A percentile compares a stretch with the other conserved stretches of the same genome.
Conservation (phyloP, 805 yeast genomes). For the Hanseniaspora guilliermondii region DNA sequence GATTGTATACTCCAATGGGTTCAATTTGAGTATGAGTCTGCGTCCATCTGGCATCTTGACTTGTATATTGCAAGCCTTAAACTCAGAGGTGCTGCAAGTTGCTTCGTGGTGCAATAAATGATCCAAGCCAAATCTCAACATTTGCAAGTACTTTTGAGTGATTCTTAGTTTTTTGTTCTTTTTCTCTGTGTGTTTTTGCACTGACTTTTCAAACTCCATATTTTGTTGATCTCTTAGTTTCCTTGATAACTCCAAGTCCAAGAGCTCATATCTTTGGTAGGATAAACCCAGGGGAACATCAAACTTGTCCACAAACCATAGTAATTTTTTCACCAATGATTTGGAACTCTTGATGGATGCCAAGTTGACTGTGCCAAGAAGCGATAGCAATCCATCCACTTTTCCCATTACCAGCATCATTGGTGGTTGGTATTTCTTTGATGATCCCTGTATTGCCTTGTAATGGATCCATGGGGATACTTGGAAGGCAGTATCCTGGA, state of each 20-base stretch:
- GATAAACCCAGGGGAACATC: slow-evolving; percentile 10
- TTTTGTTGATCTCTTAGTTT: slow-evolving; percentile 53
- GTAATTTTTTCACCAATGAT: slow-evolving; percentile 1
- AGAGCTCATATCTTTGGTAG: slow-evolving; percentile 17
- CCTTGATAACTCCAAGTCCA: slow-evolving; percentile 47
- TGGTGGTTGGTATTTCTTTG: not conserved
- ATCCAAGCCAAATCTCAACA: slow-evolving; percentile 20
- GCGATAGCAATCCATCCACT: slow-evolving; percentile 8
- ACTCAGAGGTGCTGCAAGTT: not conserved
- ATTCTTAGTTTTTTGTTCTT: slow-evolving; percentile 32
- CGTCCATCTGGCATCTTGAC: slow-evolving; percentile 25
- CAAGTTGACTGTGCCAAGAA: slow-evolving; percentile 2
- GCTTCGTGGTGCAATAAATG: slow-evolving; percentile 5
- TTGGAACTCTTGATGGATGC: not conserved
- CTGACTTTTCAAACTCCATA: slow-evolving; percentile 48
- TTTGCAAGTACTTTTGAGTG: slow-evolving; percentile 17
- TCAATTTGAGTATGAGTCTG: slow-evolving; percentile 22
- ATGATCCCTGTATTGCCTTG: not conserved
- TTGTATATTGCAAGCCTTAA: slow-evolving; percentile 22
- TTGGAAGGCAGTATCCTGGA: slow-evolving; percentile 9
- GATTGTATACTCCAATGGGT: not conserved
- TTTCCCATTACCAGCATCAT: slow-evolving; percentile 6
- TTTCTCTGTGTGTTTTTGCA: slow-evolving; percentile 44
- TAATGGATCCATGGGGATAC: slow-evolving; percentile 9
- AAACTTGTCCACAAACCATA: slow-evolving; percentile 3